phyloP scores from a whole-genome alignment of 192 early-diverging fungal genomes.

The Powellomyces hirtus region DNA sequence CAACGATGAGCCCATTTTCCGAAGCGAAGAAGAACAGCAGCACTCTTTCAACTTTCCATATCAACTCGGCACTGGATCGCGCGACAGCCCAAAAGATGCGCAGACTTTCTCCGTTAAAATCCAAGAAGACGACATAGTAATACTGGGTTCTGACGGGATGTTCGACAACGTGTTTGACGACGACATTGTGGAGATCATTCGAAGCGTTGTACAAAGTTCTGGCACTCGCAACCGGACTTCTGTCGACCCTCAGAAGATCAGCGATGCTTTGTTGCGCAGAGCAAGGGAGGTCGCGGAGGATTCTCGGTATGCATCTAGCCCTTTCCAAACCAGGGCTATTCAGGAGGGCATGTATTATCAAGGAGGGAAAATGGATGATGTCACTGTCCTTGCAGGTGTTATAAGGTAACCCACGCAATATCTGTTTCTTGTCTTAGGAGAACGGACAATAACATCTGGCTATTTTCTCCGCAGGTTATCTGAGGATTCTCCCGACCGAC shows the following conservation, averaged over 20 bases:
- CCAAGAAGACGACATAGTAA: constrained; percentile 87
- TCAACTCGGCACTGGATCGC: constrained; percentile 86
- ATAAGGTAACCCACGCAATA: constrained; percentile 49
- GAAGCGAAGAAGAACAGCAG: constrained; percentile 92
- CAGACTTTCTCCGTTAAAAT: constrained; percentile 81
- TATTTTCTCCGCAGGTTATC: constrained; percentile 26
- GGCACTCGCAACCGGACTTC: constrained; percentile 69
- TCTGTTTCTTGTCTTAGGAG: background rate
- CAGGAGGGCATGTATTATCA: constrained; percentile 91
- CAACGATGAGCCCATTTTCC: constrained; percentile 81
- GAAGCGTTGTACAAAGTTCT: background rate
- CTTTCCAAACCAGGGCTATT: constrained; percentile 91
- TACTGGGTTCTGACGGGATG: constrained; percentile 90
- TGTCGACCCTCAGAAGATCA: constrained; percentile 70
- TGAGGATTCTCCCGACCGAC: constrained; percentile 71
- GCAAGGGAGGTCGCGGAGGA: constrained; percentile 83
- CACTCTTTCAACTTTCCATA: constrained; percentile 99
- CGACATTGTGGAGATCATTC: constrained; percentile 89
- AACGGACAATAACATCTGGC: background rate
- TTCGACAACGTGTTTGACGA: constrained; percentile 99
- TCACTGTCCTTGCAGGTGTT: constrained; percentile 84
- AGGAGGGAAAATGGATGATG: constrained; percentile 96
- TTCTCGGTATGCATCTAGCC: constrained; percentile 66
- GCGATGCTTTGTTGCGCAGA: constrained; percentile 72
- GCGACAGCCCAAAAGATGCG: constrained; percentile 80